phyloP scores from a whole-genome alignment of 345 rosid genomes.

The Sonneratia caseolaris region DNA sequence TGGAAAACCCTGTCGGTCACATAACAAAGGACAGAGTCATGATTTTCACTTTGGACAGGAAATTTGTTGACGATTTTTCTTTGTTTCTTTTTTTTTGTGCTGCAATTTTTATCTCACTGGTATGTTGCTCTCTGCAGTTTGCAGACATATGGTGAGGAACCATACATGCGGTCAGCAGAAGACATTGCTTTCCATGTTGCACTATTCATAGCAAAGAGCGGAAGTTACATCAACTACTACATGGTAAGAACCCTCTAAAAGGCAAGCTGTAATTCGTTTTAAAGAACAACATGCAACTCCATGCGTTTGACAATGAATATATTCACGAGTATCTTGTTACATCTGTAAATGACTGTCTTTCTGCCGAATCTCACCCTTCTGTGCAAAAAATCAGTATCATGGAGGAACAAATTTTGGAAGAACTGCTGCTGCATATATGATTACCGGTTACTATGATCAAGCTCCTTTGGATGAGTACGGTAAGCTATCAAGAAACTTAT shows the following conservation, averaged over 20 bases:
- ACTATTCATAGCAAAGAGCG: conserved; percentile 58
- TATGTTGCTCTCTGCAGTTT: conserved; percentile 25
- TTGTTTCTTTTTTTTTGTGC: too few species aligned
- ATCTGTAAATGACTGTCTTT: background rate
- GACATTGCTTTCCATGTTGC: conserved; percentile 77
- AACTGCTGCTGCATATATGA: conserved; percentile 42
- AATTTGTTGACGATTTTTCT: too few species aligned
- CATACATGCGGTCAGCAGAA: conserved; percentile 42
- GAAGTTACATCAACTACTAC: conserved; percentile 80
- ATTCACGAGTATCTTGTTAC: background rate
- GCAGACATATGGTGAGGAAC: conserved; percentile 50
- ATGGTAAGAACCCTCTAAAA: conserved; percentile 41
- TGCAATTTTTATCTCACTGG: background rate
- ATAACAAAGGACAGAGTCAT: too few species aligned
- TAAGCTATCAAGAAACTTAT: conserved; percentile 10
- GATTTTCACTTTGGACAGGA: too few species aligned
- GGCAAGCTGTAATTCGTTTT: background rate
- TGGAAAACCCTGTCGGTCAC: too few species aligned
- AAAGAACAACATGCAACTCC: background rate
- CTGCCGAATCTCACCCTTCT: background rate
- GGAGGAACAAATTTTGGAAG: conserved; percentile 90
- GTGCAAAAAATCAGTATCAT: conserved; percentile 43
- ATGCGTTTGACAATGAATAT: background rate
- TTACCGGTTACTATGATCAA: conserved; percentile 58
- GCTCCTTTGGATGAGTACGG: conserved; percentile 91